Base-by-base conservation (phyloP, 2,329 filamentous ascomycete species). In the Chaetomium strumarium region DNA sequence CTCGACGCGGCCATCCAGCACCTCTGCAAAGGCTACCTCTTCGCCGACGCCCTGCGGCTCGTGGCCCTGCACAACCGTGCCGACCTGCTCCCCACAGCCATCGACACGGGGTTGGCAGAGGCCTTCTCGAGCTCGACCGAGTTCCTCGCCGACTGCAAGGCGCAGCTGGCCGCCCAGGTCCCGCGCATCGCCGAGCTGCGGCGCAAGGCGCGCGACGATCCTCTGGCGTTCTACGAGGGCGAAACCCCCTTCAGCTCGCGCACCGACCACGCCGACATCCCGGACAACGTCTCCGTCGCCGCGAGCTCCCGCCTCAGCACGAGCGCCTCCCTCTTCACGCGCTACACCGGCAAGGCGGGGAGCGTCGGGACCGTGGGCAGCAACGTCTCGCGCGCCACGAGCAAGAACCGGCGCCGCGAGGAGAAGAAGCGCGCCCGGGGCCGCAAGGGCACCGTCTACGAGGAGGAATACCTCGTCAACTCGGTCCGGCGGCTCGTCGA, bases 381-480 rank as follows among this genome's bases (percentile, higher is more conserved):
- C 12, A 81, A 83, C 30, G 84, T 86, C 2, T 88, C 84, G 46
- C 80, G 90, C 12, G 86, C 86, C 53, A 96, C 90, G 38, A 87
- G 83, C 65, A 95, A 93, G 75, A 96, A 95, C 66, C 83, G 90
- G 48, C 78, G 86, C 20, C 79, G 90, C 17, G 93, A 99, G 70
- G 93, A 99, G 75, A 84, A 95, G 68, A 99, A 99, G 78, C 83
- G 92, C 14, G 93, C 93, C 0, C 77, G 90, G 8, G 93, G 93
- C 20, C 92, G 96, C 68, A 97, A 97, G 75, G 93, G 93, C 11
- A 96, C 89, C 14, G 88, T 99, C 5, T 99, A 99, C 68, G 93
- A 99, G 69, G 92, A 97, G 66, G 93, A 97, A 69, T 99, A 99
- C 68, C 80, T 99, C 5, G 85, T 96, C 53, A 93, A 91, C 67